phyloP scores from a whole-genome alignment of 352 stramenopile species.

The Phytophthora pluvialis region DNA sequence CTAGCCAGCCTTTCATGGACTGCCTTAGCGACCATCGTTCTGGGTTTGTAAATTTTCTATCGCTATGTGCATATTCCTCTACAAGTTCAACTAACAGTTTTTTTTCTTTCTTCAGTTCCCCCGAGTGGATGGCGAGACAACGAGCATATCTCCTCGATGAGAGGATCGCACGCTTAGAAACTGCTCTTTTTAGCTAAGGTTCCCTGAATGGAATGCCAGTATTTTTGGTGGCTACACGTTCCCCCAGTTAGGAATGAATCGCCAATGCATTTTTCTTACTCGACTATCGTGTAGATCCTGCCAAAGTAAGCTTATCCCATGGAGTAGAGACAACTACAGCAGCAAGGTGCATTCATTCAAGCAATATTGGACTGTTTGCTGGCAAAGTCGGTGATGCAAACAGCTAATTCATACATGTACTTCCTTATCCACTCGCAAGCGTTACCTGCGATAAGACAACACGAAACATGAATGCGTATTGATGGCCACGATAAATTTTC shows the following conservation, averaged over 20 bases:
- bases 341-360: conserved; percentile 30
- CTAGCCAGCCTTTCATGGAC: conserved; percentile 62
- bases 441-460: no score
- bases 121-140: conserved; percentile 54
- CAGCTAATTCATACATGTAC: no score
- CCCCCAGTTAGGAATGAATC: not conserved
- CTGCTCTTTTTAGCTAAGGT: conserved; percentile 38
- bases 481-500: no score
- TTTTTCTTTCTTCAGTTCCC: conserved; percentile 31
- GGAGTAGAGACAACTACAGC: no score
- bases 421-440: no score
- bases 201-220: conserved; percentile 19
- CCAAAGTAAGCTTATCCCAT: no score
- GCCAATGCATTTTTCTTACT: no score
- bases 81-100: not conserved
- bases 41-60: conserved; percentile 35
- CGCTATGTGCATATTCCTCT: not conserved
- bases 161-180: conserved; percentile 51
- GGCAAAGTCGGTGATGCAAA: no score
- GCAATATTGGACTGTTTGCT: no score
- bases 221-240: not conserved
- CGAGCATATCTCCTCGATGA: conserved; percentile 48
- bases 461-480: no score
- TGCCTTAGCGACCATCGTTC: conserved; percentile 53
- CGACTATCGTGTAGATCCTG: no score